These are phyloP conservation scores for Saccharomyces kudriavzevii DNA, from an alignment of 805 yeast species.

Conservation along the genomic window DNA sequence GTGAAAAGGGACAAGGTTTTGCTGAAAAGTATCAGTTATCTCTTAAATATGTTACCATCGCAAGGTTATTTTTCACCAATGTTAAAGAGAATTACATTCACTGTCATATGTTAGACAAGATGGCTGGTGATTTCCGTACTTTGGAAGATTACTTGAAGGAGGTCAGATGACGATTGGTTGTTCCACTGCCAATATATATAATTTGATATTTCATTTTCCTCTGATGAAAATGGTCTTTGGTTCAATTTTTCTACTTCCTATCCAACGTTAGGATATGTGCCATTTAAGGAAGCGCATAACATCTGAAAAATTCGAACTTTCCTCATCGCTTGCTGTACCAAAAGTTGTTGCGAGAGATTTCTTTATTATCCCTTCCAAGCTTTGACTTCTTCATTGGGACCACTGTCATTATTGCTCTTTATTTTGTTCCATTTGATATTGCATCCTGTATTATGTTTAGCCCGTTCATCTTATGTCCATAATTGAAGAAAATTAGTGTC, in stretches of 20 bases:
- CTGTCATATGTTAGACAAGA: slow-evolving; percentile 23
- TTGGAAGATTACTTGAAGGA: slow-evolving; percentile 16
- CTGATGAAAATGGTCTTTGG: neutral
- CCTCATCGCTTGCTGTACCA: neutral
- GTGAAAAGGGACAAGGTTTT: slow-evolving; percentile 17
- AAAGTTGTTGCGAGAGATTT: neutral
- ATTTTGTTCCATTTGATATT: neutral
- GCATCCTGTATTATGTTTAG: neutral
- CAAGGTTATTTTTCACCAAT: slow-evolving; percentile 21
- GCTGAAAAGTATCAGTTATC: slow-evolving; percentile 26
- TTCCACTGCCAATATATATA: neutral
- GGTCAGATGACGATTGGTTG: neutral
- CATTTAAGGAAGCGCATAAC: neutral
- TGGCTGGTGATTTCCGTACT: slow-evolving; percentile 18
- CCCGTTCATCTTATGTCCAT: neutral
- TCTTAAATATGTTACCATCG: slow-evolving; percentile 21
- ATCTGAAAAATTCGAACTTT: neutral
- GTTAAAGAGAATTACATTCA: slow-evolving; percentile 21
- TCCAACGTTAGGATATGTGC: neutral
- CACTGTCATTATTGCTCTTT: neutral
- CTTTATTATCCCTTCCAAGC: neutral
- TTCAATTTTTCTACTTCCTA: neutral
- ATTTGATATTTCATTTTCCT: neutral
- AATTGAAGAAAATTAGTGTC: neutral
- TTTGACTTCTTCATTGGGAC: neutral